These are phyloP conservation scores for Coemansia sp. DNA, from an alignment of 192 early-diverging fungal species.

Conservation along the genomic window DNA sequence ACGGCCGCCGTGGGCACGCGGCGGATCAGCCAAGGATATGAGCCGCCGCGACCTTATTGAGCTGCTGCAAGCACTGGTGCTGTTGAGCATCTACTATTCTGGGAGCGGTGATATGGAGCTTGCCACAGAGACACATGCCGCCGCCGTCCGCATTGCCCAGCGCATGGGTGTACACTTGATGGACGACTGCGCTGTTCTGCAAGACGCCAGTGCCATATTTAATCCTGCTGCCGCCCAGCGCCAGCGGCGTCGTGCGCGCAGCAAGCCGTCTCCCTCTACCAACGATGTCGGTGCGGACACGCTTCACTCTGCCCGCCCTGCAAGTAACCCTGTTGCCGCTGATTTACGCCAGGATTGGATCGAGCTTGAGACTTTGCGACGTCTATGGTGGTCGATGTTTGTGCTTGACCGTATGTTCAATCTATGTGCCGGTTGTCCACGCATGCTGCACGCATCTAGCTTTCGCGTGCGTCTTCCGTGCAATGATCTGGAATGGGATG, in stretches of 20 bases:
- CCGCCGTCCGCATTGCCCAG: conserved; percentile 42
- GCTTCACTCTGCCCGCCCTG: conserved; percentile 17
- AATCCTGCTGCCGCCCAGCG: conserved; percentile 18
- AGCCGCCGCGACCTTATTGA: conserved; percentile 37
- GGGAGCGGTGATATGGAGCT: conserved; percentile 41
- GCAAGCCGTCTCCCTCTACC: conserved; percentile 4
- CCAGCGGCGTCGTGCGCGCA: conserved; percentile 36
- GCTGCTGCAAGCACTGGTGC: conserved; percentile 38
- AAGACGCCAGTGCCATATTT: conserved; percentile 39
- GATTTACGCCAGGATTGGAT: conserved; percentile 40
- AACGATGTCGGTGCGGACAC: not conserved
- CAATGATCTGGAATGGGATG: conserved; percentile 51
- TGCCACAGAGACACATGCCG: conserved; percentile 37
- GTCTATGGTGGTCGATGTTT: conserved; percentile 52
- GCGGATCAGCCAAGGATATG: conserved; percentile 11
- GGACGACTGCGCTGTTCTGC: conserved; percentile 31
- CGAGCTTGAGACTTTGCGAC: conserved; percentile 45
- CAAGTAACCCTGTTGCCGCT: conserved; percentile 15
- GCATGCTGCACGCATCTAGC: conserved; percentile 27
- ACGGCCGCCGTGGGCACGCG: conserved; percentile 20
- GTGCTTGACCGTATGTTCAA: conserved; percentile 40
- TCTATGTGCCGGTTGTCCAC: conserved; percentile 29
- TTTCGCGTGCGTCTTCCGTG: conserved; percentile 49
- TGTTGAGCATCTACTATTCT: conserved; percentile 43
- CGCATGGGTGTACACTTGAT: conserved; percentile 44